Evolutionary conservation across 2,329 filamentous ascomycete species (phyloP).

Genomic region (Zalaria sp.): DNA sequence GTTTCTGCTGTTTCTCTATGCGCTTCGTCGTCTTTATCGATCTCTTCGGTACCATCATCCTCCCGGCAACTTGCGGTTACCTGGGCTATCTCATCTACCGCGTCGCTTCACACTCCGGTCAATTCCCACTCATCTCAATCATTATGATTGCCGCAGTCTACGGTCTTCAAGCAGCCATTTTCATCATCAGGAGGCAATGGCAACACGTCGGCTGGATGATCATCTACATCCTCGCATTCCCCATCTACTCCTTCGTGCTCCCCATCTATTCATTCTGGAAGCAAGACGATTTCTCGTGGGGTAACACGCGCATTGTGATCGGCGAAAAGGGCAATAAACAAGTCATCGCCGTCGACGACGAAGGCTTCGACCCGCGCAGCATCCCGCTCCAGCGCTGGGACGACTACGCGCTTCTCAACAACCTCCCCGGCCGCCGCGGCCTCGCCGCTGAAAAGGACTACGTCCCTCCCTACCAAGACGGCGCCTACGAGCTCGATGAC

Average conservation of each 20-base stretch:
- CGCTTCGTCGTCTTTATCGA: conserved; percentile 92
- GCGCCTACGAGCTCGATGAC: conserved; percentile 91
- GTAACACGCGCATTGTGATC: conserved; percentile 94
- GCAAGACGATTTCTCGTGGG: conserved; percentile 97
- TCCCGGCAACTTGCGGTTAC: conserved; percentile 79
- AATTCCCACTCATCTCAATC: conserved; percentile 76
- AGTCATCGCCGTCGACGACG: conserved; percentile 70
- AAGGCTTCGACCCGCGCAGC: conserved; percentile 77
- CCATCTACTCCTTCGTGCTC: conserved; percentile 80
- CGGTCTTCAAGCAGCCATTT: conserved; percentile 89
- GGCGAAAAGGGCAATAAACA: conserved; percentile 87
- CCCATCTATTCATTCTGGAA: conserved; percentile 99
- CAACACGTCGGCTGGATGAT: conserved; percentile 99
- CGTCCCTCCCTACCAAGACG: conserved; percentile 12
- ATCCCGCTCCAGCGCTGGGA: conserved; percentile 96
- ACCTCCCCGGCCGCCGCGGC: conserved; percentile 80
- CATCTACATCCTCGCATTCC: conserved; percentile 91
- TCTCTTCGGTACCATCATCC: conserved; percentile 80
- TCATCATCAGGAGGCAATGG: conserved; percentile 95
- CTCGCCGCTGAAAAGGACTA: conserved; percentile 46
- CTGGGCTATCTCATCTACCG: conserved; percentile 76
- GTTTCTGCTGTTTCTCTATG: conserved; percentile 99
- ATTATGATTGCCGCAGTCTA: conserved; percentile 84
- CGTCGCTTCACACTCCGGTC: conserved; percentile 53
- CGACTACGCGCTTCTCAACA: conserved; percentile 78